Evolutionary conservation across 345 rosid genomes (phyloP).

Genomic region (Luvunga scandens): DNA sequence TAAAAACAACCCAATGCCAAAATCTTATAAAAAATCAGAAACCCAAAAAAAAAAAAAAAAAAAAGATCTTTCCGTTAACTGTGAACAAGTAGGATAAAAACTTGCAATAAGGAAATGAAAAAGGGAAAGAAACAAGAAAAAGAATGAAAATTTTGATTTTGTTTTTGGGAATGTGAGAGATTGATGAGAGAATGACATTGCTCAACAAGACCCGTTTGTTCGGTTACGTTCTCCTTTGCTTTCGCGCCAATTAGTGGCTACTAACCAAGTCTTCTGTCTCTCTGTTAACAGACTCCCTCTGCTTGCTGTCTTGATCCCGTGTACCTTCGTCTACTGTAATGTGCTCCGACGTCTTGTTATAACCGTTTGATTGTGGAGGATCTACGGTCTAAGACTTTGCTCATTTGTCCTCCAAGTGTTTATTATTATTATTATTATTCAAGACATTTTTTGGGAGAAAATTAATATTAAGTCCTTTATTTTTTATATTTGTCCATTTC

Average conservation of each 20-base stretch:
- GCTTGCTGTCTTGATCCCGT: background rate
- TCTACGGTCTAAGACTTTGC: background rate
- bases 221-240: constrained; percentile 50
- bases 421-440: too few relatives aligned
- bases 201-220: constrained; percentile 46
- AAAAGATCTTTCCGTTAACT: background rate
- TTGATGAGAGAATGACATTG: constrained; percentile 46
- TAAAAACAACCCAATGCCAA: constrained; percentile 16
- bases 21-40: constrained; percentile 3
- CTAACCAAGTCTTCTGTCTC: constrained; percentile 36
- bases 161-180: constrained; percentile 27
- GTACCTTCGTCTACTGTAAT: background rate
- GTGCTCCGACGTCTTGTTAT: background rate
- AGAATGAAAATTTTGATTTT: constrained; percentile 9
- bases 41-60: background rate
- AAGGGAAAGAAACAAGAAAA: constrained; percentile 19
- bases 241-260: constrained; percentile 91
- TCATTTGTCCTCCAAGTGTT: too few relatives aligned
- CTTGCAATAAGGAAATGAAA: constrained; percentile 15
- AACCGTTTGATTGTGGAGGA: background rate
- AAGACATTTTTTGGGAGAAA: too few relatives aligned
- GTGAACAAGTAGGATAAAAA: constrained; percentile 6
- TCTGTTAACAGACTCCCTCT: background rate
- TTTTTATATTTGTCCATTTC: too few relatives aligned
- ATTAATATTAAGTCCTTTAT: too few relatives aligned